Evolutionary conservation across 441 rosid species (phyloP).

Genomic region (Hura crepitans): DNA sequence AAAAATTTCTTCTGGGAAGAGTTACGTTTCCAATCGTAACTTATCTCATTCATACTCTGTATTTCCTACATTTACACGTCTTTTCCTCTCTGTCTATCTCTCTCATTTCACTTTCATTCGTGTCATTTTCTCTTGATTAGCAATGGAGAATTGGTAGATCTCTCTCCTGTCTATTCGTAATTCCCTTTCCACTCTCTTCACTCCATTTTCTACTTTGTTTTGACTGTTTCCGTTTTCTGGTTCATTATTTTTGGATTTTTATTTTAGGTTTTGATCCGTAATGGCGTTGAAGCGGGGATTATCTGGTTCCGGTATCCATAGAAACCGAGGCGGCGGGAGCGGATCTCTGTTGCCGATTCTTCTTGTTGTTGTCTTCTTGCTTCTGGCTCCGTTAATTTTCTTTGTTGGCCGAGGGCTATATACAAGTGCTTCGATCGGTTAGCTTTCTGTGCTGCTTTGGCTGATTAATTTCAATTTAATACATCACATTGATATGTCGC

Average conservation of each 20-base stretch:
- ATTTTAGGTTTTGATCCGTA: constrained; percentile 31
- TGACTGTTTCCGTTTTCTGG: not conserved
- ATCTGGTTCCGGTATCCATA: constrained; percentile 34
- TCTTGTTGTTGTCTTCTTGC: constrained; percentile 48
- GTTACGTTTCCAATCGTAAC: not conserved
- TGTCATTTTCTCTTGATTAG: constrained; percentile 11
- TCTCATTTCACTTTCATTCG: not conserved
- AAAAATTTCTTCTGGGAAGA: not conserved
- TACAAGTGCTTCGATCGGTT: constrained; percentile 45
- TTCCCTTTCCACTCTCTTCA: not conserved
- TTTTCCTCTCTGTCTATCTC: not conserved
- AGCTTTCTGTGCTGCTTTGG: not conserved
- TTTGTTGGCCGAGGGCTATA: constrained; percentile 60
- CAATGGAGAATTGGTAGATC: constrained; percentile 28
- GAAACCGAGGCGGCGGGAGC: constrained; percentile 42
- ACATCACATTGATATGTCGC: not conserved
- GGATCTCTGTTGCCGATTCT: constrained; percentile 54
- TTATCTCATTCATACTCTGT: not conserved
- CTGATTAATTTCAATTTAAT: not conserved
- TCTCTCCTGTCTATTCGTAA: constrained; percentile 12
- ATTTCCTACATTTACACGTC: constrained; percentile 13
- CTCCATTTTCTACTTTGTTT: not conserved
- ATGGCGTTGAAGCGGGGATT: constrained; percentile 81
- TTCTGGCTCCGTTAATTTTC: constrained; percentile 63
- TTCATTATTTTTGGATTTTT: not conserved